Evolutionary conservation across 2,329 filamentous ascomycete genomes (phyloP).

Genomic region (Ceratocystis smalleyi): DNA sequence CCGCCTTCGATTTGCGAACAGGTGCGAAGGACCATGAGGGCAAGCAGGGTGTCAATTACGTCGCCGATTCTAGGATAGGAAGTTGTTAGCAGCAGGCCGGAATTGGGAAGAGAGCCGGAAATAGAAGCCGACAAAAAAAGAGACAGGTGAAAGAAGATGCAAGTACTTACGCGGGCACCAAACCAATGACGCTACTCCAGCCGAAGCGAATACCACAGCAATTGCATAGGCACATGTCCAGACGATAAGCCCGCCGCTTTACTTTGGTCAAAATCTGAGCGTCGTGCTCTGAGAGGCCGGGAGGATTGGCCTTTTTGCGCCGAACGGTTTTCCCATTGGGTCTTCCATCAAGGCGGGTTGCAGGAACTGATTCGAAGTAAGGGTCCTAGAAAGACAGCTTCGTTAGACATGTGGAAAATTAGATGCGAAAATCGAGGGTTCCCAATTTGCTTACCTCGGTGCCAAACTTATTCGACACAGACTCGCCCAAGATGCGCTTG

Average conservation of each 20-base stretch:
- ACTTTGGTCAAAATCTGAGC: slow-evolving; percentile 69
- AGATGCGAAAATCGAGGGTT: too few species aligned
- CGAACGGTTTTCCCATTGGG: slow-evolving; percentile 62
- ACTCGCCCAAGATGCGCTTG: slow-evolving; percentile 43
- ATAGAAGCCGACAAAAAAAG: too few species aligned
- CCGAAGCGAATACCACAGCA: slow-evolving; percentile 72
- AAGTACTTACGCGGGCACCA: slow-evolving; percentile 59
- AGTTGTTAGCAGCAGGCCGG: background rate
- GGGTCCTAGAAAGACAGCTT: slow-evolving; percentile 48
- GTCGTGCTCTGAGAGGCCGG: slow-evolving; percentile 71
- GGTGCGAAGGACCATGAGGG: slow-evolving; percentile 56
- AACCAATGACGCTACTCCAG: slow-evolving; percentile 71
- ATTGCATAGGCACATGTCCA: slow-evolving; percentile 74
- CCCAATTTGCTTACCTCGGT: slow-evolving; percentile 30
- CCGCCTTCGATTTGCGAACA: slow-evolving; percentile 64
- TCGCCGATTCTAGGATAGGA: slow-evolving; percentile 55
- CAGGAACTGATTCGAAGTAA: slow-evolving; percentile 70
- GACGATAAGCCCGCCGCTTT: slow-evolving; percentile 67
- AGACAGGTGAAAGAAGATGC: background rate
- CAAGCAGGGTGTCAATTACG: slow-evolving; percentile 54
- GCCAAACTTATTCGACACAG: slow-evolving; percentile 41
- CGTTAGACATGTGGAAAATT: background rate
- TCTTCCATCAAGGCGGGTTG: slow-evolving; percentile 51
- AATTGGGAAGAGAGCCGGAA: too few species aligned
- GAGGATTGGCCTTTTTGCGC: slow-evolving; percentile 68